A percentile compares a stretch with the other conserved stretches of the same genome.
These are phyloP conservation scores for Pichia occidentalis DNA, from an alignment of 805 yeast genomes.

Conservation along the genomic window DNA sequence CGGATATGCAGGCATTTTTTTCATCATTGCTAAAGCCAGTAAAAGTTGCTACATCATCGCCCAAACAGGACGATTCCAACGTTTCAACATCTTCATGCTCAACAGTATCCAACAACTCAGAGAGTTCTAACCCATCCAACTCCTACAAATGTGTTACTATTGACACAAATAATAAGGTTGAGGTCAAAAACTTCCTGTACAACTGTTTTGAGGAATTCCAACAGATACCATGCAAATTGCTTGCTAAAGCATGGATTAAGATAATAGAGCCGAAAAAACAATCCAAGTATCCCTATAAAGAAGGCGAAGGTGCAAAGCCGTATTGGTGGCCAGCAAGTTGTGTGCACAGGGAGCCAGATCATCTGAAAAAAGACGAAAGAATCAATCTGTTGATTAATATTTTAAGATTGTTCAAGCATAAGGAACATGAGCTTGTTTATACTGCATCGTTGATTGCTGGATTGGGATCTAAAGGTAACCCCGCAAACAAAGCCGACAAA, in stretches of 20 bases:
- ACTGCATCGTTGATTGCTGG: conserved; percentile 23
- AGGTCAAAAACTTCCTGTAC: conserved; percentile 21
- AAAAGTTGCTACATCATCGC: conserved; percentile 7
- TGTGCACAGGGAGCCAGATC: conserved; percentile 69
- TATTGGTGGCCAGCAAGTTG: conserved; percentile 64
- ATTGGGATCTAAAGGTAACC: conserved; percentile 15
- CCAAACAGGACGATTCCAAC: background rate
- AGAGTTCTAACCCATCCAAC: background rate
- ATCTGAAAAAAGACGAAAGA: conserved; percentile 54
- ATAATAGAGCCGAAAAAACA: conserved; percentile 62
- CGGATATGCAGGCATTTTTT: conserved; percentile 7
- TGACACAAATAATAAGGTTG: conserved; percentile 16
- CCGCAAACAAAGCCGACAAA: conserved; percentile 16
- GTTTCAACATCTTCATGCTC: conserved; percentile 2
- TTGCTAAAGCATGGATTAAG: conserved; percentile 66
- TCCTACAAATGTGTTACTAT: conserved; percentile 14
- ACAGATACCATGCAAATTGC: conserved; percentile 50
- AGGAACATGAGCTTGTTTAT: conserved; percentile 18
- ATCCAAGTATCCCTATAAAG: conserved; percentile 54
- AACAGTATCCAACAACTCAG: background rate
- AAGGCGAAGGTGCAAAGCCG: conserved; percentile 45
- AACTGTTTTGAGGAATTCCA: conserved; percentile 35
- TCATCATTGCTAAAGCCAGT: conserved; percentile 7
- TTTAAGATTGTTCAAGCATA: conserved; percentile 22
- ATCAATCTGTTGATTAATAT: conserved; percentile 41